phyloP scores from a whole-genome alignment of 768 basidiomycete species.

The Coprinopsis cinerea region DNA sequence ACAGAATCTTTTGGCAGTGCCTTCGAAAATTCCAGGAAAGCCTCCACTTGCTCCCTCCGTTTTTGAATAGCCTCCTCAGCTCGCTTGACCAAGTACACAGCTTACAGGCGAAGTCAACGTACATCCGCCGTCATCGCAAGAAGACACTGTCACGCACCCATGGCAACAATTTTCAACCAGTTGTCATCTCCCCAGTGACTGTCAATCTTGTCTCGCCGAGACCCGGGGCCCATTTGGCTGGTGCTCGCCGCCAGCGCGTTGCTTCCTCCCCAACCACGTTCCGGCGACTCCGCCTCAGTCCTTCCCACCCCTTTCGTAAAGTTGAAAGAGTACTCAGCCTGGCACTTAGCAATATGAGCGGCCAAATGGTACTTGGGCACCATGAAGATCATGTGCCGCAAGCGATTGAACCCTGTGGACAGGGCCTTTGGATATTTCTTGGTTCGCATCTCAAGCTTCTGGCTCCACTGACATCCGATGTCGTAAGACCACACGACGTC shows the following conservation, averaged over 20 bases:
- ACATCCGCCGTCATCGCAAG: background rate
- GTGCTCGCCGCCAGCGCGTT: slow-evolving; percentile 25
- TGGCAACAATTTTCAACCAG: slow-evolving; percentile 20
- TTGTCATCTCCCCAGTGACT: slow-evolving; percentile 24
- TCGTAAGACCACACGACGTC: slow-evolving; percentile 24
- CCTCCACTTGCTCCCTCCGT: background rate
- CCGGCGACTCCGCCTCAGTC: slow-evolving; percentile 31
- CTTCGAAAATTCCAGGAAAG: background rate
- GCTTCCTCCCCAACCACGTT: slow-evolving; percentile 25
- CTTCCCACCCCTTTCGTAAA: slow-evolving; percentile 18
- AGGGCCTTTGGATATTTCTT: slow-evolving; percentile 2
- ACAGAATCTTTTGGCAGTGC: background rate
- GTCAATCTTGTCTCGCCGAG: slow-evolving; percentile 21
- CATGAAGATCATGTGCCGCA: background rate
- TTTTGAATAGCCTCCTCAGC: background rate
- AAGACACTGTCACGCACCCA: slow-evolving; percentile 10
- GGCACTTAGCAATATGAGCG: slow-evolving; percentile 20
- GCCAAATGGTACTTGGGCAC: slow-evolving; percentile 26
- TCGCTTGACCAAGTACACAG: slow-evolving; percentile 8
- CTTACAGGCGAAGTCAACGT: background rate
- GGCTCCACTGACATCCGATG: slow-evolving; percentile 22
- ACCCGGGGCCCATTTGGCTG: slow-evolving; percentile 31
- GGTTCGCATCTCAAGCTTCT: slow-evolving; percentile 7
- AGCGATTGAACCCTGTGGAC: background rate
- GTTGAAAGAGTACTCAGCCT: slow-evolving; percentile 20